A percentile compares a stretch with the other conserved stretches of the same genome.
Conservation (phyloP, 208 protist genomes). For the Crithidia bombi region DNA sequence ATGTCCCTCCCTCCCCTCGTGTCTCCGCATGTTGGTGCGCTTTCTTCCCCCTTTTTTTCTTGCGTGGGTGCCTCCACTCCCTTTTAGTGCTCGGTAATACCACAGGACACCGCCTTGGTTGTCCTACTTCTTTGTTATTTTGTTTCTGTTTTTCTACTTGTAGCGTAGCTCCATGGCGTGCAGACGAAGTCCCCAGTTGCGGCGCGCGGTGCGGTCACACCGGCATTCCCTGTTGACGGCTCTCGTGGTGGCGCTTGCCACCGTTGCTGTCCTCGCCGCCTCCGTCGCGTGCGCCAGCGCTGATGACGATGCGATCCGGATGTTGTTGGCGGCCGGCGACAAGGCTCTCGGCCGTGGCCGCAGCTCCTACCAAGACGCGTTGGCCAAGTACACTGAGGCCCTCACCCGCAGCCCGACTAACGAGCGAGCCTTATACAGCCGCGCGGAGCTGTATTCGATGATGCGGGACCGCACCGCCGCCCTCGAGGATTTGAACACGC, state of each 20-base stretch:
- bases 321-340: conserved; percentile 71
- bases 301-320: conserved; percentile 52
- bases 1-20: too few species aligned
- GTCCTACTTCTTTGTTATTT: too few species aligned
- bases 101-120: too few species aligned
- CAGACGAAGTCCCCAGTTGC: neutral
- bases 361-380: conserved; percentile 74
- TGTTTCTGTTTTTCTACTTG: too few species aligned
- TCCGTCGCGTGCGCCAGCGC: neutral
- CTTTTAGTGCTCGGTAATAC: too few species aligned
- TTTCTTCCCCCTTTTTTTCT: too few species aligned
- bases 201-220: neutral
- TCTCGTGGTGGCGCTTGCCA: neutral
- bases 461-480: conserved; percentile 51
- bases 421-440: conserved; percentile 74
- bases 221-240: neutral
- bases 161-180: neutral
- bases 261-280: neutral
- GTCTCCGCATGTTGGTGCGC: too few species aligned
- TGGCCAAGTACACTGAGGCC: conserved; percentile 86
- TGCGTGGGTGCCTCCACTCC: too few species aligned
- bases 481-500: conserved; percentile 60
- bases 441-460: conserved; percentile 78
- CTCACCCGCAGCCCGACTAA: conserved; percentile 59
- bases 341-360: conserved; percentile 66